Percentiles rank a stretch among this genome's conserved stretches.
phyloP scores from a whole-genome alignment of 2,329 filamentous ascomycete species.

The Penicillium thymicola region DNA sequence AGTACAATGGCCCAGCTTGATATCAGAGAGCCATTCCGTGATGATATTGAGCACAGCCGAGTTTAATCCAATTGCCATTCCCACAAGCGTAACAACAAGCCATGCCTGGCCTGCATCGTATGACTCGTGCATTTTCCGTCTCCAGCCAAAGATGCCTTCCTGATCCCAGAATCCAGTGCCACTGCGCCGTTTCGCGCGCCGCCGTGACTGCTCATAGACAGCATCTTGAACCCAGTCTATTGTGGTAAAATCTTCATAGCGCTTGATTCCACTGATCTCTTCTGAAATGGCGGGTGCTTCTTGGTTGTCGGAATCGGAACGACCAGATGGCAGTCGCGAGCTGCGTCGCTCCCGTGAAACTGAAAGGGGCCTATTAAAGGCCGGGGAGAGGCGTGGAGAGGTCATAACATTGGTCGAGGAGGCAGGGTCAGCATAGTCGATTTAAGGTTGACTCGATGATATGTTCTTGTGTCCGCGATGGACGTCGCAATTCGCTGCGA shows the following conservation, averaged over 20 bases:
- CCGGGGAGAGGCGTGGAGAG: constrained; percentile 35
- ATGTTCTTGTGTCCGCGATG: constrained; percentile 11
- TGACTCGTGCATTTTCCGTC: constrained; percentile 74
- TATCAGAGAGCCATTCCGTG: constrained; percentile 93
- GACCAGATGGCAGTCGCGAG: constrained; percentile 49
- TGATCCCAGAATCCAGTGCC: constrained; percentile 69
- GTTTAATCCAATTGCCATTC: constrained; percentile 87
- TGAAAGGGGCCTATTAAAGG: constrained; percentile 30
- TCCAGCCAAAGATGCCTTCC: constrained; percentile 69
- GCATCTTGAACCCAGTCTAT: constrained; percentile 98
- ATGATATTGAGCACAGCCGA: constrained; percentile 91
- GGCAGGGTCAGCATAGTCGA: constrained; percentile 30
- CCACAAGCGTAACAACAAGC: constrained; percentile 93
- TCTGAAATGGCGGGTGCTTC: constrained; percentile 75
- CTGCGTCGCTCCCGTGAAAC: constrained; percentile 33
- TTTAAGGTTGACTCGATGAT: constrained; percentile 15
- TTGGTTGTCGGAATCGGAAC: constrained; percentile 51
- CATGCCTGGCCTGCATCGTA: constrained; percentile 97
- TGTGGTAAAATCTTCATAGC: constrained; percentile 98
- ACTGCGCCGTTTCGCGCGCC: constrained; percentile 70
- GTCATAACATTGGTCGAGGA: constrained; percentile 41
- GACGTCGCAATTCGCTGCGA: neutral
- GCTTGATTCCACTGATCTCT: constrained; percentile 95
- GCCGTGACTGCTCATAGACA: constrained; percentile 78
- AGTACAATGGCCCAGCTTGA: constrained; percentile 93